Evolutionary conservation across 2,329 filamentous ascomycete genomes (phyloP).

Genomic region (Diaporthe eres): DNA sequence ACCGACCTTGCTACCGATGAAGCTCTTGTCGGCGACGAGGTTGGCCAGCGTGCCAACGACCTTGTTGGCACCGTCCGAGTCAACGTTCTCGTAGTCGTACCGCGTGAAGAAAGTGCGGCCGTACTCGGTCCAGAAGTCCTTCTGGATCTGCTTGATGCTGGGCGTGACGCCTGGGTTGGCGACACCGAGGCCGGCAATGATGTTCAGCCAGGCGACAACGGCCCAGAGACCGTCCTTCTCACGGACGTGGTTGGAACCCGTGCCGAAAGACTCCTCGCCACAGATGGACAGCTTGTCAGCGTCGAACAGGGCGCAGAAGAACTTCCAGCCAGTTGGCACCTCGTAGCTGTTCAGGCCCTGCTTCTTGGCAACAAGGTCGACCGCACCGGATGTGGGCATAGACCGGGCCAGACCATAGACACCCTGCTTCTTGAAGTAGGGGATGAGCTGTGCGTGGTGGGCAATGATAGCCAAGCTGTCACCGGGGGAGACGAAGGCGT

Average conservation of each 20-base stretch:
- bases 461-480: constrained; percentile 98
- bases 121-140: constrained; percentile 96
- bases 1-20: constrained; percentile 85
- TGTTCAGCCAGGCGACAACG: constrained; percentile 97
- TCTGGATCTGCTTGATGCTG: constrained; percentile 95
- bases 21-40: constrained; percentile 80
- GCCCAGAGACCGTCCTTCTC: constrained; percentile 99
- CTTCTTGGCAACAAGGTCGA: constrained; percentile 95
- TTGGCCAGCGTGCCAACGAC: constrained; percentile 85
- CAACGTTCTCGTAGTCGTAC: constrained; percentile 97
- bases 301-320: constrained; percentile 97
- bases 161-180: constrained; percentile 84
- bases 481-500: constrained; percentile 95
- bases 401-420: constrained; percentile 95
- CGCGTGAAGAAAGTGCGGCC: constrained; percentile 99
- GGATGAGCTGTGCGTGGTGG: constrained; percentile 95
- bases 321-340: constrained; percentile 99
- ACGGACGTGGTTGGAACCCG: constrained; percentile 97
- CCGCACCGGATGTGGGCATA: constrained; percentile 97
- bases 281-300: constrained; percentile 97
- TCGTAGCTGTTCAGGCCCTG: constrained; percentile 94
- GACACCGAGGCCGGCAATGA: constrained; percentile 93
- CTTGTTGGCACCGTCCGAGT: constrained; percentile 91
- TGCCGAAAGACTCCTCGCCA: constrained; percentile 98
- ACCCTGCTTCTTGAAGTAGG: constrained; percentile 98